Conservation (phyloP, 768 basidiomycete genomes). For the Floccularia luteovirens region DNA sequence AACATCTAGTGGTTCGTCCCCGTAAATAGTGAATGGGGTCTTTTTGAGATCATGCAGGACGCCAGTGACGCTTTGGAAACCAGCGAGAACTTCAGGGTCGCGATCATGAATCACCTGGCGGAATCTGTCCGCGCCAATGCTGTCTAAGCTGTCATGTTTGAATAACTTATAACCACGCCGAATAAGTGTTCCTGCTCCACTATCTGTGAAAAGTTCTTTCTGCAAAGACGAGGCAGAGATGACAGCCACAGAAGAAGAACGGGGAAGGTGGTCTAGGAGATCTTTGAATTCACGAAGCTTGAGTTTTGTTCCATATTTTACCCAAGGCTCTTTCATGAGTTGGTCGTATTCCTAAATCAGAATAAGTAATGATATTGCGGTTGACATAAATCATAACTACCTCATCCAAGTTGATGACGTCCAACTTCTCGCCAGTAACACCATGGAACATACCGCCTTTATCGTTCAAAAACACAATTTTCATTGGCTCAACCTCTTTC, state of each 20-base stretch:
- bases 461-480: constrained; percentile 97
- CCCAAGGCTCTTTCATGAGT: constrained; percentile 98
- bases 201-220: constrained; percentile 98
- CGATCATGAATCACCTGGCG: constrained; percentile 94
- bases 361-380: not conserved
- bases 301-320: constrained; percentile 98
- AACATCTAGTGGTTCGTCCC: constrained; percentile 96
- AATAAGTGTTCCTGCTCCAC: constrained; percentile 95
- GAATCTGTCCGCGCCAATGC: constrained; percentile 88
- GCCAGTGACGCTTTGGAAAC: constrained; percentile 79
- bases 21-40: constrained; percentile 89
- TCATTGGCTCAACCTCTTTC: constrained; percentile 96
- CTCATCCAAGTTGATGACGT: constrained; percentile 97
- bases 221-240: constrained; percentile 90
- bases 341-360: constrained; percentile 78
- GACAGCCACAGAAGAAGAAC: constrained; percentile 96
- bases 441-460: constrained; percentile 98
- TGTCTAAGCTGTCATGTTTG: constrained; percentile 76
- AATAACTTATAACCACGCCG: constrained; percentile 97
- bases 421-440: constrained; percentile 91
- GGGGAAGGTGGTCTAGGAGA: constrained; percentile 94
- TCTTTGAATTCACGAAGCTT: constrained; percentile 99
- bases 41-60: constrained; percentile 77
- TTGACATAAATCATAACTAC: constrained; percentile 34
- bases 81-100: constrained; percentile 84